These are phyloP conservation scores for Senecio squalidus DNA, from an alignment of 140 eudicot genomes.

Conservation along the genomic window DNA sequence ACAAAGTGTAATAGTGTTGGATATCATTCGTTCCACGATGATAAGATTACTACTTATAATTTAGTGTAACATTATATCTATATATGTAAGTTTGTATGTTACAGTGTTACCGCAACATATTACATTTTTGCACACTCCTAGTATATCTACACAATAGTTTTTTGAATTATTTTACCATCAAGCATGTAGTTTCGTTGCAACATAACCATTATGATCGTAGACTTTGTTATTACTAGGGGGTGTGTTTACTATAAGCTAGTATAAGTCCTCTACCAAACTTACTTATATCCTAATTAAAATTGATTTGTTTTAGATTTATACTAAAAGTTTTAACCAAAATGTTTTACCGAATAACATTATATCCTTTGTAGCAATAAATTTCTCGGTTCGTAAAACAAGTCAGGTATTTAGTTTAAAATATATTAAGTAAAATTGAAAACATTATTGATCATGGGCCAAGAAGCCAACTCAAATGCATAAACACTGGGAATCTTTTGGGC, in stretches of 20 bases:
- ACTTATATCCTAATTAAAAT: no score
- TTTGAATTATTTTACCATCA: background rate
- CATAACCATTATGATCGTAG: background rate
- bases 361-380: no score
- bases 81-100: slow-evolving; percentile 13
- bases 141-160: background rate
- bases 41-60: background rate
- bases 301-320: no score
- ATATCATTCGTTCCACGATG: background rate
- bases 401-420: background rate
- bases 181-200: background rate
- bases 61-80: slow-evolving; percentile 3
- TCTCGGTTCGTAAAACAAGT: no score
- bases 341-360: no score
- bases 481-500: slow-evolving; percentile 23
- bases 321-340: no score
- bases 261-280: no score
- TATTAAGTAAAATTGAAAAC: background rate
- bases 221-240: no score
- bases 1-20: background rate
- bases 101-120: background rate
- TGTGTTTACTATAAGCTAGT: no score
- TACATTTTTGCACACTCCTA: background rate
- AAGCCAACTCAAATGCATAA: slow-evolving; percentile 16
- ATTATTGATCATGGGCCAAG: slow-evolving; percentile 19